Base-by-base conservation (phyloP, 2,329 filamentous ascomycete genomes). In the Cordyceps javanica region DNA sequence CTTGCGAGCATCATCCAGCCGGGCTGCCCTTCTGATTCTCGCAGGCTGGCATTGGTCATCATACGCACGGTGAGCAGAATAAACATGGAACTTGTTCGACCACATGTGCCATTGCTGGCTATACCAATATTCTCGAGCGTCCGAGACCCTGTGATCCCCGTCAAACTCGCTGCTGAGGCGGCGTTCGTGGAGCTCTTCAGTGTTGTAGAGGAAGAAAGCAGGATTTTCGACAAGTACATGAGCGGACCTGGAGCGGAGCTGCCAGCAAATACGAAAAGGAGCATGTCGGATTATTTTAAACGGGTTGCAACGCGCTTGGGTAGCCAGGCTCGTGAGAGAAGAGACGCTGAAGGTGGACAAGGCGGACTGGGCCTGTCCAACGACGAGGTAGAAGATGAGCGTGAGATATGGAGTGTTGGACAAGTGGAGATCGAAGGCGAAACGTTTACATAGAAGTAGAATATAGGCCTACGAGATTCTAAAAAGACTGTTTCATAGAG, bases 211-310 rank as follows among this genome's bases (percentile, higher is more conserved):
- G 88, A 92, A 62, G 94, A 97, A 68, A 81, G 79, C 59, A 86
- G 83, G 61, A 85, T 97, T 21, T 97, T 97, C 70, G 92, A 97
- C 65, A 92, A 92, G 74, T 97, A 91, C 73, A 86, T 97, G 77
- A 78, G 82, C 10, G 85, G 86, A 0, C 79, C 86, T 1, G 83
- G 82, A 6, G 82, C 82, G 52, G 82, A 84, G 3, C 73, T 97
- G 59, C 79, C 86, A 9, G 74, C 89, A 0, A 87, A 83, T 41
- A 85, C 85, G 19, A 94, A 95, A 80, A 82, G 93, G 64, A 91
- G 88, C 70, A 97, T 99, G 88, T 82, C 87, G 59, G 94, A 99
- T 71, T 99, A 99, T 75, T 97, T 97, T 77, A 96, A 96, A 80
- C 81, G 94, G 42, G 90, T 99, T 62, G 91, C 91, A 1, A 72